Evolutionary conservation across 2,329 filamentous ascomycete species (phyloP).

Genomic region (Trichophyton verrucosum): DNA sequence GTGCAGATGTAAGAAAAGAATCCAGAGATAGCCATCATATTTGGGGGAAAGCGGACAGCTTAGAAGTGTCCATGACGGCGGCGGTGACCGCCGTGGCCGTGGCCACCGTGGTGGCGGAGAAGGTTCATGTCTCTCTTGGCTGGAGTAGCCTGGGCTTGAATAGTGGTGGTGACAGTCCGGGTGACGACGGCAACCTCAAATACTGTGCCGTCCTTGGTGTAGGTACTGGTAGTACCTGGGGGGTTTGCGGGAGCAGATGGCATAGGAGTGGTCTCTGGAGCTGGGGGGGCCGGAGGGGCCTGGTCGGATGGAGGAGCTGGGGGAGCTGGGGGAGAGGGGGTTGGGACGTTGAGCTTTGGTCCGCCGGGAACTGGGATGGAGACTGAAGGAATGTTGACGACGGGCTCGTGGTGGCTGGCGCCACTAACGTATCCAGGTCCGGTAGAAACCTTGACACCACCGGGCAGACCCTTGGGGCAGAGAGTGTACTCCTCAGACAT

Average conservation of each 20-base stretch:
- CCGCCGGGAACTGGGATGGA: neutral
- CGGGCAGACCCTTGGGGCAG: conserved; percentile 51
- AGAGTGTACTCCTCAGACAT: conserved; percentile 47
- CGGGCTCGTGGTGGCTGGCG: neutral
- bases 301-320: neutral
- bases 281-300: neutral
- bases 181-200: conserved; percentile 11
- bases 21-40: neutral
- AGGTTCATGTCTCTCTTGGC: neutral
- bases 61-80: neutral
- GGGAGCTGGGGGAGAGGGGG: neutral
- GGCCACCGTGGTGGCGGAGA: conserved; percentile 6
- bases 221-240: conserved; percentile 8
- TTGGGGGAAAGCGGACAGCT: neutral
- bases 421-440: conserved; percentile 31
- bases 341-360: neutral
- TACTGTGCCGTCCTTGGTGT: conserved; percentile 9
- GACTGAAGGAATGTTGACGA: neutral
- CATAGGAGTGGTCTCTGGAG: neutral
- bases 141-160: conserved; percentile 4
- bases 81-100: conserved; percentile 8
- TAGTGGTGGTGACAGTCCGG: conserved; percentile 9
- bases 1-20: neutral
- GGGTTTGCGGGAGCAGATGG: neutral
- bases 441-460: conserved; percentile 41